phyloP scores from a whole-genome alignment of 2,329 filamentous ascomycete genomes.

The Fusarium hostae region DNA sequence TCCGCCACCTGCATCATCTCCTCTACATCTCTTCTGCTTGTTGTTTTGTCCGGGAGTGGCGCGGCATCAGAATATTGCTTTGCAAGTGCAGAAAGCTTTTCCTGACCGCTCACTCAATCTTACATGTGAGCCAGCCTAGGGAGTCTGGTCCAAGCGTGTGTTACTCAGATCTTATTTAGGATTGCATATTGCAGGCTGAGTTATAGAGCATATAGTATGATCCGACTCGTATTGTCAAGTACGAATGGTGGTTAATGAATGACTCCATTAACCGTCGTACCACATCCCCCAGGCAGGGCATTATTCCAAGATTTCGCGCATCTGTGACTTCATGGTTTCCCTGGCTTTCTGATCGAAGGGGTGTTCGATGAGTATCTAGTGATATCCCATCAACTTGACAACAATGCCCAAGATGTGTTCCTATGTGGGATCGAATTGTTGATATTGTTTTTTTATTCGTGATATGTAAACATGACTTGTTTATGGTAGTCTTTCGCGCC shows the following conservation, averaged over 20 bases:
- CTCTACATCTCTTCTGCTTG: not conserved
- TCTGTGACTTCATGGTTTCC: not conserved
- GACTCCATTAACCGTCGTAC: slow-evolving; percentile 24
- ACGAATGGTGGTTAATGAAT: slow-evolving; percentile 10
- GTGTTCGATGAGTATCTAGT: not conserved
- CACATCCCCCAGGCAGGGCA: slow-evolving; percentile 10
- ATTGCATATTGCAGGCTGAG: slow-evolving; percentile 21
- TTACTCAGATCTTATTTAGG: not conserved
- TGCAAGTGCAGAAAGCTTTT: not conserved
- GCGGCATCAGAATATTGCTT: not conserved
- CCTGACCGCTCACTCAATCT: slow-evolving; percentile 20
- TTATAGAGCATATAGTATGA: slow-evolving; percentile 20
- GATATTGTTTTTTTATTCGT: slow-evolving; percentile 5
- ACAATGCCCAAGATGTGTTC: not conserved
- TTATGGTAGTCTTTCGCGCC: slow-evolving; percentile 11
- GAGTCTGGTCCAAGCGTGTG: slow-evolving; percentile 15
- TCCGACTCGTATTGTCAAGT: slow-evolving; percentile 19
- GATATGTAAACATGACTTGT: slow-evolving; percentile 4
- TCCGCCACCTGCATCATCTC: slow-evolving; percentile 4
- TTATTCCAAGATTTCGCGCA: not conserved
- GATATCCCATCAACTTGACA: not conserved
- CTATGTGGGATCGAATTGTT: not conserved
- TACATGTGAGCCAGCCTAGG: slow-evolving; percentile 18
- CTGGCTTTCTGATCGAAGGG: not conserved
- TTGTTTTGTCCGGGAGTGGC: not conserved